Base-by-base conservation (phyloP, 2,329 filamentous ascomycete genomes). In the Cladophialophora yegresii region DNA sequence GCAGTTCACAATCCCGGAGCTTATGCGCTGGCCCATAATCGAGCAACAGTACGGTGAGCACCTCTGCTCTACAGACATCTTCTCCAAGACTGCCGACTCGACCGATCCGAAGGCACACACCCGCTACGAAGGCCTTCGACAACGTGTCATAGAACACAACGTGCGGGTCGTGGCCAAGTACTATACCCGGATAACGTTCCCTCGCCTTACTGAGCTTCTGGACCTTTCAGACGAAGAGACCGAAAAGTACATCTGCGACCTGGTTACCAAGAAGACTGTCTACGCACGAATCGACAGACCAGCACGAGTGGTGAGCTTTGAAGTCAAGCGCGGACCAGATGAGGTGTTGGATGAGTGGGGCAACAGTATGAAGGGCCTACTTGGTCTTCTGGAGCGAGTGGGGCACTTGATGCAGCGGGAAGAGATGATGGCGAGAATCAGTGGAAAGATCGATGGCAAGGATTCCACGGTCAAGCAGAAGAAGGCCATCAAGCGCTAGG, bases 321-420 rank as follows among this genome's bases (percentile, higher is more conserved):
- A 93, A 68, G 95, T 96, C 84, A 92, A 93, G 58, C 87, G 93
- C 69, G 93, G 96, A 78, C 92, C 93, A 1, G 95, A 99, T 75
- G 95, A 99, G 78, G 88, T 97, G 59, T 81, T 99, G 74, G 99
- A 99, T 75, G 95, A 99, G 80, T 99, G 95, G 95, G 96, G 92
- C 77, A 89, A 91, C 73, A 96, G 97, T 78, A 98, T 96, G 92
- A 96, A 95, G 88, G 93, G 89, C 75, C 79, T 96, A 72, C 80
- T 96, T 70, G 92, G 91, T 10, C 80, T 93, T 61, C 76, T 96
- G 74, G 92, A 96, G 83, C 85, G 92, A 68, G 96, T 99, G 67
- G 95, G 99, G 75, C 95, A 99, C 78, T 83, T 99, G 73, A 99
- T 99, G 74, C 99, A 96, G 61, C 98, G 98, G 84, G 95, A 99